Conservation (phyloP, 1,284 basidiomycete species). For the Ceratobasidium sp. region DNA sequence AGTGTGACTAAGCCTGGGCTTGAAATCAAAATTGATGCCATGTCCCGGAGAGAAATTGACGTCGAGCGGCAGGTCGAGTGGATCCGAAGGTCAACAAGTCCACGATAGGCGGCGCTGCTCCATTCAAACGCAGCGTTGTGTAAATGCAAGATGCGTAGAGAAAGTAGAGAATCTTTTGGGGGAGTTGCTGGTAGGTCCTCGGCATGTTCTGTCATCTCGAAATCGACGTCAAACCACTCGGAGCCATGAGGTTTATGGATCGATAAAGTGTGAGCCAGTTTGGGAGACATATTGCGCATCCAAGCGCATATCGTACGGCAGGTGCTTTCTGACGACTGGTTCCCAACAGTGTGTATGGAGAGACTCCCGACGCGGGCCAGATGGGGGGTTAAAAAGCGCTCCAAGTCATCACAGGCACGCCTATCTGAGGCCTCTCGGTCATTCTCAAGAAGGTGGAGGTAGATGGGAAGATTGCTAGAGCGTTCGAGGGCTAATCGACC, state of each 20-base stretch:
- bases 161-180: background rate
- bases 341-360: background rate
- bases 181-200: no score
- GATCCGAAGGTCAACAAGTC: background rate
- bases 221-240: background rate
- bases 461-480: background rate
- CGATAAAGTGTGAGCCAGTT: background rate
- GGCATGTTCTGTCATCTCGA: background rate
- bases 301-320: no score
- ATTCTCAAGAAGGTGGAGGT: constrained; percentile 1
- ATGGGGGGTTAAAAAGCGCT: background rate
- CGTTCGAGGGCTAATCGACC: background rate
- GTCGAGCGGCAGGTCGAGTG: background rate
- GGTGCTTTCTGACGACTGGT: background rate
- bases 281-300: background rate
- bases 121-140: background rate
- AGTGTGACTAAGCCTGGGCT: background rate
- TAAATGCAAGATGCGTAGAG: background rate
- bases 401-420: background rate
- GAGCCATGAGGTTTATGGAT: background rate
- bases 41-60: background rate
- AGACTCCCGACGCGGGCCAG: background rate
- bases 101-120: background rate
- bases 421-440: no score
- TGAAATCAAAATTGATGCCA: background rate